phyloP scores from a whole-genome alignment of 495 filamentous ascomycete genomes.

The Lichina pygmaea region DNA sequence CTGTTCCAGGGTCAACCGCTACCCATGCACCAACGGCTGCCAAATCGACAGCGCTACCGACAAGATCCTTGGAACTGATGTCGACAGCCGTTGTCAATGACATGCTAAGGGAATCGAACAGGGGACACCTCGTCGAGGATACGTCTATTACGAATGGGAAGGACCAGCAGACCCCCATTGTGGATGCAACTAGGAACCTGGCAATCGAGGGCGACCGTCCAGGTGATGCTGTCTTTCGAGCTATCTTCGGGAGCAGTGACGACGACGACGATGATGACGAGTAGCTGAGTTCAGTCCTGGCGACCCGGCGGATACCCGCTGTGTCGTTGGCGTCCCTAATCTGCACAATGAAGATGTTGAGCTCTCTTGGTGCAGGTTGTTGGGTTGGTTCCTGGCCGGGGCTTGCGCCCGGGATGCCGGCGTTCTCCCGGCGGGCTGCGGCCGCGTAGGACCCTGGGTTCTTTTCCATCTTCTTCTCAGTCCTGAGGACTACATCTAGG shows the following conservation, averaged over 20 bases:
- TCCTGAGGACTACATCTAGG: too few relatives aligned
- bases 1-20: not conserved
- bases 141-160: not conserved
- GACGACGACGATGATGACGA: conserved; percentile 20
- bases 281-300: too few relatives aligned
- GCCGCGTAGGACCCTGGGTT: too few relatives aligned
- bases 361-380: too few relatives aligned
- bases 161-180: conserved; percentile 1
- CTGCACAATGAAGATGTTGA: too few relatives aligned
- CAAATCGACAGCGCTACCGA: conserved; percentile 6
- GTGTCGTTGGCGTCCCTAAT: too few relatives aligned
- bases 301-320: too few relatives aligned
- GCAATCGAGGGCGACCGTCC: conserved; percentile 61
- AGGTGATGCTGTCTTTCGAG: conserved; percentile 73
- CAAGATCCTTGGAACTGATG: conserved; percentile 13
- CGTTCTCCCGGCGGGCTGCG: too few relatives aligned
- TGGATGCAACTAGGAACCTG: conserved; percentile 64
- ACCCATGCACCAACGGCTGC: not conserved
- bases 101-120: conserved; percentile 20
- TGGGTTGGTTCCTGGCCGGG: too few relatives aligned
- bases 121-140: conserved; percentile 4
- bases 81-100: conserved; percentile 22
- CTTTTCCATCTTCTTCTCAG: too few relatives aligned
- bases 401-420: too few relatives aligned
- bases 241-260: conserved; percentile 77